Conservation (phyloP, 1,284 basidiomycete species). For the Volvariella volvacea region DNA sequence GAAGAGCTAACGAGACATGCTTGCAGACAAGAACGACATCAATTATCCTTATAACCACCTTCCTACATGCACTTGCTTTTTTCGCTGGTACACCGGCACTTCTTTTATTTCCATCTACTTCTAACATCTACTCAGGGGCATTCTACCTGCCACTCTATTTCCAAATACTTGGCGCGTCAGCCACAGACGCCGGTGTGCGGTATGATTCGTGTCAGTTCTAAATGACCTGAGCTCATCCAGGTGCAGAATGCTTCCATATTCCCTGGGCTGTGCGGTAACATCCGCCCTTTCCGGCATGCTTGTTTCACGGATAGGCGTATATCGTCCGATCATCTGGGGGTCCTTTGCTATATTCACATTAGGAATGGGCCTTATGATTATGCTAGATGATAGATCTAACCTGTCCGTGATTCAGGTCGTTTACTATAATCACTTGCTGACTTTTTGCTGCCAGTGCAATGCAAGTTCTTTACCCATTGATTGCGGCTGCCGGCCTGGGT, state of each 20-base stretch:
- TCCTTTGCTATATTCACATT: conserved; percentile 48
- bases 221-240: background rate
- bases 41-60: conserved; percentile 52
- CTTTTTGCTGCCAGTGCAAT: conserved; percentile 34
- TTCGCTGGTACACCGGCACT: conserved; percentile 36
- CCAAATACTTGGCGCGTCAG: conserved; percentile 72
- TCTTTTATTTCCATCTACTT: conserved; percentile 2
- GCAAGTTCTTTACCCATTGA: conserved; percentile 54
- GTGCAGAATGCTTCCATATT: conserved; percentile 68
- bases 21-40: conserved; percentile 66
- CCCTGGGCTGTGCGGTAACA: conserved; percentile 52
- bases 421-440: no score
- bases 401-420: conserved; percentile 22
- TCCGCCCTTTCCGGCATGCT: conserved; percentile 57
- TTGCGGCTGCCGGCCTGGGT: conserved; percentile 56
- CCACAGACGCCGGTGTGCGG: conserved; percentile 70
- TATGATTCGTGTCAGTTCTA: conserved; percentile 26
- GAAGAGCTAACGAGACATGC: background rate
- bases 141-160: conserved; percentile 76
- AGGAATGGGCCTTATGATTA: conserved; percentile 65
- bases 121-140: conserved; percentile 31
- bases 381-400: conserved; percentile 34
- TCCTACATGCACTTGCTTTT: conserved; percentile 67
- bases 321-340: conserved; percentile 58
- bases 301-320: conserved; percentile 54